Conservation (phyloP, 2,329 filamentous ascomycete genomes). For the Arthrobotrys iridis region DNA sequence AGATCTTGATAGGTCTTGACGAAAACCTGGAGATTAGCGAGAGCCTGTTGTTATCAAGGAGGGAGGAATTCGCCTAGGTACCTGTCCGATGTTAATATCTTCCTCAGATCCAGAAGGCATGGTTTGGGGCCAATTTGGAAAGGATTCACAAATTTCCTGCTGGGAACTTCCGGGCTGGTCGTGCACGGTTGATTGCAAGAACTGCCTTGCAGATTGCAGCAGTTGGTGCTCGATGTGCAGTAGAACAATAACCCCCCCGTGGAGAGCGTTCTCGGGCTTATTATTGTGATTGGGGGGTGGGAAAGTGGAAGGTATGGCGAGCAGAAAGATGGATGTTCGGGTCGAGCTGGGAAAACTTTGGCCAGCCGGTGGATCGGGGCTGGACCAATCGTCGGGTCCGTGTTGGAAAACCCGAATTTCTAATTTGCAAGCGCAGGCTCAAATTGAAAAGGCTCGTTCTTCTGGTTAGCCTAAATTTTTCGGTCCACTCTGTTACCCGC, state of each 20-base stretch:
- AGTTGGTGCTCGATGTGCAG: slow-evolving; percentile 8
- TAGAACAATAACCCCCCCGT: slow-evolving; percentile 1
- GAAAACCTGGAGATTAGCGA: slow-evolving; percentile 49
- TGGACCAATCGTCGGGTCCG: slow-evolving; percentile 22
- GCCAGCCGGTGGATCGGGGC: background rate
- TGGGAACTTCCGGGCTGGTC: slow-evolving; percentile 24
- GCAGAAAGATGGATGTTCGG: background rate
- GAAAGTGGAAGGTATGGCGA: slow-evolving; percentile 11
- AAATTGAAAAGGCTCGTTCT: background rate
- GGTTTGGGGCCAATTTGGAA: slow-evolving; percentile 1
- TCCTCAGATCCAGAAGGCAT: slow-evolving; percentile 53
- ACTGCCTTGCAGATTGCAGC: background rate
- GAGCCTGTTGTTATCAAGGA: background rate
- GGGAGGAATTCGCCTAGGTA: slow-evolving; percentile 51
- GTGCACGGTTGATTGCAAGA: background rate
- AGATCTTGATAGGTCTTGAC: slow-evolving; percentile 54
- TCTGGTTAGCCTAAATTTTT: slow-evolving; percentile 11
- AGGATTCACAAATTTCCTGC: background rate
- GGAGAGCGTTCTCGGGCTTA: background rate
- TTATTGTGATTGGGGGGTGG: background rate
- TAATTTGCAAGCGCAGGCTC: background rate
- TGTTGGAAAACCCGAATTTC: slow-evolving; percentile 26
- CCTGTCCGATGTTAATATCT: slow-evolving; percentile 46
- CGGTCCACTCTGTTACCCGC: background rate
- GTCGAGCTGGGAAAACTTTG: slow-evolving; percentile 22